phyloP scores from a whole-genome alignment of 495 filamentous ascomycete genomes.

The Aspergillus taichungensis region DNA sequence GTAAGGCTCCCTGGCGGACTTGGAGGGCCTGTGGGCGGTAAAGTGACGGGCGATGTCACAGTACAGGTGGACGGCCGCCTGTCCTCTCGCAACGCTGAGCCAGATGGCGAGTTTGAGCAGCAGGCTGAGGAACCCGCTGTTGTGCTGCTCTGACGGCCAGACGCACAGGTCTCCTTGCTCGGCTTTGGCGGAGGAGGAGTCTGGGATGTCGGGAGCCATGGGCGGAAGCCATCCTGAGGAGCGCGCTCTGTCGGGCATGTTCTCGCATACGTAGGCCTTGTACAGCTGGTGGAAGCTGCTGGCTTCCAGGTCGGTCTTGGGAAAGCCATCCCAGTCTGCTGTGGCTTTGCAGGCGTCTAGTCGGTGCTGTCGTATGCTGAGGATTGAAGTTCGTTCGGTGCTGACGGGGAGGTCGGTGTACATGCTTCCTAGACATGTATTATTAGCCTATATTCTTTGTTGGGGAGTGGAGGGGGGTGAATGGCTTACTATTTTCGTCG shows the following conservation, averaged over 20 bases:
- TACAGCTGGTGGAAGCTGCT: slow-evolving; percentile 45
- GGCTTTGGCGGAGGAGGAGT: slow-evolving; percentile 2
- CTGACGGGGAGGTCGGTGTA: slow-evolving; percentile 7
- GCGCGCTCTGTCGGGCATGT: slow-evolving; percentile 10
- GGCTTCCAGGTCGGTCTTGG: slow-evolving; percentile 51
- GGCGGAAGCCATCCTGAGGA: slow-evolving; percentile 15
- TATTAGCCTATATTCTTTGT: not conserved
- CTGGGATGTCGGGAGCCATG: not conserved
- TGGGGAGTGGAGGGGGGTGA: not conserved
- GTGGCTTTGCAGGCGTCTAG: slow-evolving; percentile 17
- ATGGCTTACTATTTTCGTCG: slow-evolving; percentile 9
- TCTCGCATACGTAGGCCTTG: slow-evolving; percentile 14
- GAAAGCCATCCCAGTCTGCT: slow-evolving; percentile 38
- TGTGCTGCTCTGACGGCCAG: slow-evolving; percentile 5
- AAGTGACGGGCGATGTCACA: slow-evolving; percentile 17
- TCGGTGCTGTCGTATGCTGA: slow-evolving; percentile 15
- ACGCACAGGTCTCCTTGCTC: slow-evolving; percentile 4
- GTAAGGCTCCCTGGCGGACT: not conserved
- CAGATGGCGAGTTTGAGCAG: slow-evolving; percentile 17
- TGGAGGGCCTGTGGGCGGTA: slow-evolving; percentile 1
- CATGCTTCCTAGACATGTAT: slow-evolving; percentile 5
- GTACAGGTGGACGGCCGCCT: slow-evolving; percentile 21
- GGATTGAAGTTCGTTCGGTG: slow-evolving; percentile 3
- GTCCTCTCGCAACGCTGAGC: slow-evolving; percentile 18
- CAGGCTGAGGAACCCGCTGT: slow-evolving; percentile 3